Conservation (phyloP, 352 stramenopile genomes). For the Phytophthora hybrid region DNA sequence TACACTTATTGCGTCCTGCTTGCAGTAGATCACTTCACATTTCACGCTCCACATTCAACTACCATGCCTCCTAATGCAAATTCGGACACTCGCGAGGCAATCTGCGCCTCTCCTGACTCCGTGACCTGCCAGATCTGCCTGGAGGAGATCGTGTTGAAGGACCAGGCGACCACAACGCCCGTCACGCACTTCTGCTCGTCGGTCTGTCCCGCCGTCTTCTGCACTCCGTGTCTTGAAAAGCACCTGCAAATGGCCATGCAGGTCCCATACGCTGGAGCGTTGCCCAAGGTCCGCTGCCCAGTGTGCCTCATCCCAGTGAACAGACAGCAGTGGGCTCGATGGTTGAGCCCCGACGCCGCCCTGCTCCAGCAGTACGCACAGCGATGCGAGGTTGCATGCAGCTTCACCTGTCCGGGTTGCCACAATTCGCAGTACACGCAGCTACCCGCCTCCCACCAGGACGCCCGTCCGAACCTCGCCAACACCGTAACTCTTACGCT, state of each 20-base stretch:
- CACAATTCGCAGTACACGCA: constrained; percentile 42
- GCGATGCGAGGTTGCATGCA: constrained; percentile 35
- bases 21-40: constrained; percentile 18
- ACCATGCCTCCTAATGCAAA: constrained; percentile 22
- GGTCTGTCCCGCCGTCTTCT: constrained; percentile 42
- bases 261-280: constrained; percentile 44
- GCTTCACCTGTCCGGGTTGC: constrained; percentile 39
- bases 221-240: constrained; percentile 38
- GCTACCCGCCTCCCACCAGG: constrained; percentile 12
- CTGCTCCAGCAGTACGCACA: constrained; percentile 20
- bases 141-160: constrained; percentile 28
- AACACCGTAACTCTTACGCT: constrained; percentile 17
- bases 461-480: constrained; percentile 7
- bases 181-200: constrained; percentile 39
- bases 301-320: constrained; percentile 47
- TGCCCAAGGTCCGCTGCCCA: constrained; percentile 55
- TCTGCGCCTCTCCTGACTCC: background rate
- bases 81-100: background rate
- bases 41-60: constrained; percentile 11
- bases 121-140: constrained; percentile 55
- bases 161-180: background rate
- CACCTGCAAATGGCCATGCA: constrained; percentile 39
- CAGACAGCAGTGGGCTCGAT: constrained; percentile 32
- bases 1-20: background rate
- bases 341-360: constrained; percentile 5